A percentile compares a stretch with the other conserved stretches of the same genome.
Conservation (phyloP, 2,329 filamentous ascomycete genomes). For the Aspergillus ustus region DNA sequence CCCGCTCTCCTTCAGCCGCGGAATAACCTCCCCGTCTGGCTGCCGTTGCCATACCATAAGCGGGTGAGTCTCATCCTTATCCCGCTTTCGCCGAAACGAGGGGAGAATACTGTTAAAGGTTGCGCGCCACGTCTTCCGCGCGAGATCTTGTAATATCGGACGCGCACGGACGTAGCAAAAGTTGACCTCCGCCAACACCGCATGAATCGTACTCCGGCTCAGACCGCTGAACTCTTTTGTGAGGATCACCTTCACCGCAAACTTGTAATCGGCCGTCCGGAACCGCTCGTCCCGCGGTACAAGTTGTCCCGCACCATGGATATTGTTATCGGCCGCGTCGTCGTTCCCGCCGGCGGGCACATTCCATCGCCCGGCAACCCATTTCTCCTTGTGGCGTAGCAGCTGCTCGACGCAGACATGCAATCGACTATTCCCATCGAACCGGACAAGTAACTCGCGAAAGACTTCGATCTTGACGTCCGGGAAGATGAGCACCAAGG, state of each 20-base stretch:
- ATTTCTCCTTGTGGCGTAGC: constrained; percentile 50
- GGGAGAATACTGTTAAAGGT: constrained; percentile 49
- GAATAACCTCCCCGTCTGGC: constrained; percentile 36
- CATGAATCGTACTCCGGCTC: constrained; percentile 51
- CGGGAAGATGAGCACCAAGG: constrained; percentile 50
- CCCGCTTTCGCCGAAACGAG: constrained; percentile 47
- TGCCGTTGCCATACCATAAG: constrained; percentile 45
- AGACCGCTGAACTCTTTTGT: constrained; percentile 49
- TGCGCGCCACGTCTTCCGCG: constrained; percentile 51
- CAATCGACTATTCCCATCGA: constrained; percentile 52
- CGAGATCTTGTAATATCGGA: constrained; percentile 48
- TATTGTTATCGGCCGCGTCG: constrained; percentile 8
- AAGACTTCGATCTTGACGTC: constrained; percentile 54
- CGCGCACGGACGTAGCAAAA: constrained; percentile 51
- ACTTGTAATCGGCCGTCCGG: constrained; percentile 49
- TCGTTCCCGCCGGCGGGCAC: constrained; percentile 32
- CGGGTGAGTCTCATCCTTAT: constrained; percentile 43
- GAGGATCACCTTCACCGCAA: constrained; percentile 44
- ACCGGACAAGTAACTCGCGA: constrained; percentile 51
- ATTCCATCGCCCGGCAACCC: constrained; percentile 54
- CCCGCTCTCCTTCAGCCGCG: constrained; percentile 47
- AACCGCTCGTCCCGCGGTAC: constrained; percentile 50
- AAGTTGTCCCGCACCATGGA: constrained; percentile 14
- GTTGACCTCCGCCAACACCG: constrained; percentile 54
- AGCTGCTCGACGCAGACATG: constrained; percentile 54